Conservation (phyloP, 306 rosid species). For the Vigna mungo region DNA sequence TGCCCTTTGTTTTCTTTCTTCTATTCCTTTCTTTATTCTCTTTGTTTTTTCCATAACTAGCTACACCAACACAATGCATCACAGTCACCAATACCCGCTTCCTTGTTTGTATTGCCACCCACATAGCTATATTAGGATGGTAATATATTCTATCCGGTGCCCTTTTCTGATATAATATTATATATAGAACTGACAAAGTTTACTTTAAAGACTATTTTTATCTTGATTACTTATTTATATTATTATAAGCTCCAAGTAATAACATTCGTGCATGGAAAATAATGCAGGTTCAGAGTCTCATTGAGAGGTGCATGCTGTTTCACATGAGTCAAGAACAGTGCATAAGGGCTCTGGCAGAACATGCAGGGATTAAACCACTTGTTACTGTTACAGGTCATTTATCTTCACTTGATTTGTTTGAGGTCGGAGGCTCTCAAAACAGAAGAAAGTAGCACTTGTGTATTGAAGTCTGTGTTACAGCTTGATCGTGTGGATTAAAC, state of each 20-base stretch:
- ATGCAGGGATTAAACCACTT: conserved; percentile 82
- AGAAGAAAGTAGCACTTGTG: conserved; percentile 7
- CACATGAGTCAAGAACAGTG: conserved; percentile 86
- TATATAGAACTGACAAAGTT: neutral
- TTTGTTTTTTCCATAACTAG: conserved; percentile 56
- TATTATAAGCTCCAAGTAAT: conserved; percentile 11
- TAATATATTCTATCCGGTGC: conserved; percentile 27
- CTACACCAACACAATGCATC: conserved; percentile 47
- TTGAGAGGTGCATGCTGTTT: conserved; percentile 87
- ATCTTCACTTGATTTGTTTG: neutral
- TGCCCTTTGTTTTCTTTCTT: conserved; percentile 49
- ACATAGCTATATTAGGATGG: conserved; percentile 82
- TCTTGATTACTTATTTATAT: conserved; percentile 1
- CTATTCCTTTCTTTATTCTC: conserved; percentile 39
- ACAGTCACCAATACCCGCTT: conserved; percentile 52
- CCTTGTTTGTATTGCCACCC: conserved; percentile 92
- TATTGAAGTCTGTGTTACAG: neutral
- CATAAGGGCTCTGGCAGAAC: conserved; percentile 68
- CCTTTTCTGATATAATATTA: neutral
- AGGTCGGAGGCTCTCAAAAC: neutral
- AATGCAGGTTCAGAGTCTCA: conserved; percentile 87
- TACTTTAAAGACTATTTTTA: neutral
- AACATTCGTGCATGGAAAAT: conserved; percentile 44
- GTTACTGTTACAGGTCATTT: conserved; percentile 80
- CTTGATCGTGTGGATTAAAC: conserved; percentile 4